Base-by-base conservation (phyloP, 257 asterid genomes). In the Plectranthus barbatus region DNA sequence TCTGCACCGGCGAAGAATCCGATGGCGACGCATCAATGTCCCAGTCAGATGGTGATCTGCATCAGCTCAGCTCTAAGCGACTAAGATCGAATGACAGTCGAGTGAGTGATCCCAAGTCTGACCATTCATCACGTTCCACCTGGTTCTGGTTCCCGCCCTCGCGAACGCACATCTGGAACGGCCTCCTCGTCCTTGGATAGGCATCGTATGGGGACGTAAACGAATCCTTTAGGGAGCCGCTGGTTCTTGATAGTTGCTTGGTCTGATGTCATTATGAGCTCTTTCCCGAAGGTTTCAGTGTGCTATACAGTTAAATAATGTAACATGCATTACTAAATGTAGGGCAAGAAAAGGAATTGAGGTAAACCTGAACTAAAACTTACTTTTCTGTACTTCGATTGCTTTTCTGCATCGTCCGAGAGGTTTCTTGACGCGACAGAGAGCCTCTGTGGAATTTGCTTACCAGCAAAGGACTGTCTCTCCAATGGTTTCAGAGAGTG, bases 231-330 rank as follows among this genome's bases (percentile, higher is more conserved):
- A 6, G 98, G 98, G 33, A 87, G 76, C 67, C 94, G 84, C 70
- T 86, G 96, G 57, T 91, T 91, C 81, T 81, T 91, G 84, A 86
- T 66, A 4, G 96, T 75, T 53, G 98, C 96, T 80, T 88, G 96
- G 76, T 91, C 96, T 21, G 98, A 88, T 42, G 98, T 91, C 96
- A 91, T 87, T 37, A 84, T 73, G 24, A 91, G 77, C 81, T 91
- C 98, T 70, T 84, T 88, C 47, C 79, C 95, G 64, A 91, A 84
- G 13, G 92, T 84, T 73, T 88, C 98, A 5, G 75, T 51, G 69
- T 83, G 82, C 94, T 88, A 86, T 57, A 73, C 64, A 57, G 44
- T 54, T 40, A 56, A 47, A 19, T 44, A 26, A 41, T 29, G 11
- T 39, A 40, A 44, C 45, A 53, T 45, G 13, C 5, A 44, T 7